These are phyloP conservation scores for Plenodomus biglobosus DNA, from an alignment of 2,329 filamentous ascomycete species.

Conservation along the genomic window DNA sequence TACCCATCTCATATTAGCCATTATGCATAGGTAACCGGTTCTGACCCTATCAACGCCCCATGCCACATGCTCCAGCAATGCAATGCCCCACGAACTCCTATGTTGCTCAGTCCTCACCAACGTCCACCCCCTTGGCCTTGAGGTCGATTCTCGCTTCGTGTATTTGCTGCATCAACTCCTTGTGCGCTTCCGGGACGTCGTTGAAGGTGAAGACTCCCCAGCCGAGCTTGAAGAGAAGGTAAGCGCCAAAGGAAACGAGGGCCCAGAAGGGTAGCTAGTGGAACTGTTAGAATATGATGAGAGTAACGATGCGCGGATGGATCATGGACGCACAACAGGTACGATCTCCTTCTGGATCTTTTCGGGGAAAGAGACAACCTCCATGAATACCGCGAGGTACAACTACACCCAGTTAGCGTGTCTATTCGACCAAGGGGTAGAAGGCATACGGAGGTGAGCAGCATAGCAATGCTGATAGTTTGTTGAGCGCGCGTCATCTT, in stretches of 20 bases:
- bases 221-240: constrained; percentile 88
- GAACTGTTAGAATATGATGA: background rate
- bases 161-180: constrained; percentile 85
- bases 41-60: constrained; percentile 2
- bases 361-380: constrained; percentile 76
- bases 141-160: constrained; percentile 74
- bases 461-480: constrained; percentile 82
- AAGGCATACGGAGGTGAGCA: constrained; percentile 82
- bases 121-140: constrained; percentile 71
- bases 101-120: constrained; percentile 60
- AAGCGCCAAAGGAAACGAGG: constrained; percentile 86
- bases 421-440: constrained; percentile 12
- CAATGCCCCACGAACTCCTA: background rate
- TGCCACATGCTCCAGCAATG: constrained; percentile 5
- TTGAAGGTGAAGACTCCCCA: constrained; percentile 95
- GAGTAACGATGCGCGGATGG: background rate
- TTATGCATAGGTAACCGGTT: background rate
- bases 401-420: constrained; percentile 60
- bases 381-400: constrained; percentile 83
- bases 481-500: constrained; percentile 94
- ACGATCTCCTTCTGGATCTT: constrained; percentile 82
- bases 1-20: constrained; percentile 13
- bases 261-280: constrained; percentile 86
- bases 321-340: constrained; percentile 72
- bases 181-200: constrained; percentile 87